phyloP scores from a whole-genome alignment of 768 basidiomycete species.

The Infundibulicybe gibba region DNA sequence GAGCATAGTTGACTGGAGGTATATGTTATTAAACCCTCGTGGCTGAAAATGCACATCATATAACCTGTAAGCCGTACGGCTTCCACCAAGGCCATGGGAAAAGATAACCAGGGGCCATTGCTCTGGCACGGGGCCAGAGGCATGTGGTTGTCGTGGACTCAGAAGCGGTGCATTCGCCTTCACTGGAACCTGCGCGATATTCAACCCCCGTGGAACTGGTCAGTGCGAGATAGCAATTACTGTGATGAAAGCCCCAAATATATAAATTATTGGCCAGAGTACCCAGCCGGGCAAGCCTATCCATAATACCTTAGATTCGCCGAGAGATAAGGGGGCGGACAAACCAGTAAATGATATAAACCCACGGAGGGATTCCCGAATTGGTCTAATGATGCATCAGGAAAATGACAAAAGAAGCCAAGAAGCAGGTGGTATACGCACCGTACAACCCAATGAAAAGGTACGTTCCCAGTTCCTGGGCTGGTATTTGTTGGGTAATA shows the following conservation, averaged over 20 bases:
- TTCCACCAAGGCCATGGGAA: slow-evolving; percentile 81
- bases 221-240: slow-evolving; percentile 18
- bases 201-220: not conserved
- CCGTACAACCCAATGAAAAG: slow-evolving; percentile 58
- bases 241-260: slow-evolving; percentile 47
- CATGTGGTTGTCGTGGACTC: slow-evolving; percentile 18
- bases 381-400: slow-evolving; percentile 28
- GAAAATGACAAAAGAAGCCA: not conserved
- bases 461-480: slow-evolving; percentile 25
- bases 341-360: slow-evolving; percentile 47
- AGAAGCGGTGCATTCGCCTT: slow-evolving; percentile 53
- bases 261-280: slow-evolving; percentile 46
- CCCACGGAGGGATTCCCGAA: slow-evolving; percentile 42
- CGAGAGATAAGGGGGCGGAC: slow-evolving; percentile 1
- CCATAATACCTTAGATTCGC: not conserved
- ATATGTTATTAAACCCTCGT: not conserved
- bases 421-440: slow-evolving; percentile 21
- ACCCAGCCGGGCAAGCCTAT: slow-evolving; percentile 37
- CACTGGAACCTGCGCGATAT: slow-evolving; percentile 46
- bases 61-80: slow-evolving; percentile 66
- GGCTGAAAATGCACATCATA: not conserved
- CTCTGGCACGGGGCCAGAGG: slow-evolving; percentile 9
- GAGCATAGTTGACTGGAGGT: slow-evolving; percentile 60
- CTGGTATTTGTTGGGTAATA: slow-evolving; percentile 57
- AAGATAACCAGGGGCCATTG: slow-evolving; percentile 82